A percentile compares a stretch with the other conserved stretches of the same genome.
Conservation (phyloP, 257 asterid genomes). For the Solanum stenotomum region DNA sequence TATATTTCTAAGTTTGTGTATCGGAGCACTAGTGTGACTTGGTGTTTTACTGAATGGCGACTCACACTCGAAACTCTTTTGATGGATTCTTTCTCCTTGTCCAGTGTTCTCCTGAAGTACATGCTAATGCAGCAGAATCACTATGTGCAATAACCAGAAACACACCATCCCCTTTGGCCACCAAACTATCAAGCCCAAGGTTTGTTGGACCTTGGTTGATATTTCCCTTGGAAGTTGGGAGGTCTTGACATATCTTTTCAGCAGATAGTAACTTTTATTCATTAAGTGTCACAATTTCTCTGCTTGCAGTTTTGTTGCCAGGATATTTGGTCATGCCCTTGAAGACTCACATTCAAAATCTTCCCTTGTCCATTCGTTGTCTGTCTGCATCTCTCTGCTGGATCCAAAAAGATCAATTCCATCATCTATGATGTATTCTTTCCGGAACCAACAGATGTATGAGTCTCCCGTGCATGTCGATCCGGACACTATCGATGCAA, state of each 20-base stretch:
- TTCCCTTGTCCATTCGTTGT: conserved; percentile 73
- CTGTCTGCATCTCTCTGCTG: conserved; percentile 85
- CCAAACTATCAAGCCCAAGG: conserved; percentile 91
- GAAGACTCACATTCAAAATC: conserved; percentile 77
- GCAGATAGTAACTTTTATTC: background rate
- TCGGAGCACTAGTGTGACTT: background rate
- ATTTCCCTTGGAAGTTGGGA: background rate
- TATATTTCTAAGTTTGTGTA: background rate
- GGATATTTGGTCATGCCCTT: conserved; percentile 87
- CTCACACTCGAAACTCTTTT: conserved; percentile 6
- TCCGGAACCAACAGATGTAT: conserved; percentile 67
- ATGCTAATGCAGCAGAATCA: conserved; percentile 94
- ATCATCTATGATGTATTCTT: conserved; percentile 58
- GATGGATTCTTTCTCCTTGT: conserved; percentile 2
- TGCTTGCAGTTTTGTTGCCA: conserved; percentile 66
- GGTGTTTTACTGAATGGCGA: background rate
- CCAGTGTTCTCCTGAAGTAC: conserved; percentile 93
- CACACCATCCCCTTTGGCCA: conserved; percentile 75
- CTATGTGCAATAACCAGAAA: conserved; percentile 89
- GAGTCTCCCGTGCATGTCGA: conserved; percentile 66
- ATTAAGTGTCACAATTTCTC: conserved; percentile 6
- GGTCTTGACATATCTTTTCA: background rate
- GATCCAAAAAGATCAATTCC: conserved; percentile 88
- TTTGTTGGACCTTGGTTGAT: conserved; percentile 17
- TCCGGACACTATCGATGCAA: conserved; percentile 86